phyloP scores from a whole-genome alignment of 768 basidiomycete genomes.

The Lentinula aciculospora region DNA sequence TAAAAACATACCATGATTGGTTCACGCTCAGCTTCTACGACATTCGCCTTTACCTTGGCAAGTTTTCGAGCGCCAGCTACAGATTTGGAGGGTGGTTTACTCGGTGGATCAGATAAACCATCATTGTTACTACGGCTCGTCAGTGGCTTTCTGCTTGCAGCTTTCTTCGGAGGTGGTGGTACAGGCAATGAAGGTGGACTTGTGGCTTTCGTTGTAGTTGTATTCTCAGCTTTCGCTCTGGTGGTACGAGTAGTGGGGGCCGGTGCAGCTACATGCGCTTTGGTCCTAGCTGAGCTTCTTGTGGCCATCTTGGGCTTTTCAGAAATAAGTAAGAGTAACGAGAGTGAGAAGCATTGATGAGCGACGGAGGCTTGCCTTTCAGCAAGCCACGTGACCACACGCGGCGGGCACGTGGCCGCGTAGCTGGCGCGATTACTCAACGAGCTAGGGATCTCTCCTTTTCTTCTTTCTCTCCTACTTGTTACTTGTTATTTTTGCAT shows the following conservation, averaged over 20 bases:
- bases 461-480: too few relatives aligned
- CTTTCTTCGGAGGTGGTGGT: constrained; percentile 25
- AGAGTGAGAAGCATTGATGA: background rate
- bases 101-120: constrained; percentile 25
- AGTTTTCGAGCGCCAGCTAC: constrained; percentile 18
- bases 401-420: background rate
- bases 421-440: too few relatives aligned
- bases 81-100: constrained; percentile 26
- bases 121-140: constrained; percentile 48
- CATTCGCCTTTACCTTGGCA: constrained; percentile 17
- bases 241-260: constrained; percentile 29
- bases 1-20: constrained; percentile 61
- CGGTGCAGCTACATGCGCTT: constrained; percentile 7
- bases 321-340: too few relatives aligned
- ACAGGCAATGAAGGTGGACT: constrained; percentile 29
- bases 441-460: too few relatives aligned
- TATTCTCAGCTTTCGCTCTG: constrained; percentile 35
- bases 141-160: constrained; percentile 44
- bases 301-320: constrained; percentile 11
- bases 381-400: background rate
- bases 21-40: constrained; percentile 47
- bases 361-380: too few relatives aligned
- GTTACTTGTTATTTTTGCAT: too few relatives aligned
- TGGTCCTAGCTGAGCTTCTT: constrained; percentile 9
- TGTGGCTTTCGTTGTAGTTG: constrained; percentile 26